A percentile compares a stretch with the other conserved stretches of the same genome.
phyloP scores from a whole-genome alignment of 2,329 filamentous ascomycete species.

The Westerdykella ornata region DNA sequence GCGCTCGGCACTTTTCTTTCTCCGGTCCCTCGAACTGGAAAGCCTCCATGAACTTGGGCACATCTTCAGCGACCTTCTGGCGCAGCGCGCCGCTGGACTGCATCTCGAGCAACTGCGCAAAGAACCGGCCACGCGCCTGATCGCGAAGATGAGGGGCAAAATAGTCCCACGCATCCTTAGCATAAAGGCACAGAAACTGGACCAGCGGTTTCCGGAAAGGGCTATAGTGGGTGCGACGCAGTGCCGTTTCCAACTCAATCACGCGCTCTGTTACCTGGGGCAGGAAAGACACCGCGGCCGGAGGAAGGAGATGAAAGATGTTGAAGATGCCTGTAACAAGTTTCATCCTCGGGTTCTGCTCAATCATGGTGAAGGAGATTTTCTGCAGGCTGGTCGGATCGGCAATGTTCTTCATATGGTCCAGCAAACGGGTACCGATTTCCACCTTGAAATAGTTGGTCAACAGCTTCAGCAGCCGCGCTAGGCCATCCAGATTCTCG shows the following conservation, averaged over 20 bases:
- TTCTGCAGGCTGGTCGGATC: slow-evolving; percentile 75
- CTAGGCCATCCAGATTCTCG: slow-evolving; percentile 83
- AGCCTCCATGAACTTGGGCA: slow-evolving; percentile 63
- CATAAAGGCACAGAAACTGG: slow-evolving; percentile 88
- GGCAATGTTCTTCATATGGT: slow-evolving; percentile 87
- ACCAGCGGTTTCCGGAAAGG: slow-evolving; percentile 87
- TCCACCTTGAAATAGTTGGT: slow-evolving; percentile 99
- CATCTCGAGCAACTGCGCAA: slow-evolving; percentile 78
- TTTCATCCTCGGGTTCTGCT: slow-evolving; percentile 88
- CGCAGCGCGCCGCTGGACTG: slow-evolving; percentile 67
- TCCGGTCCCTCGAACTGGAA: slow-evolving; percentile 57
- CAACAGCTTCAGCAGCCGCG: slow-evolving; percentile 78
- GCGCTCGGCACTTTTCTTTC: slow-evolving; percentile 65
- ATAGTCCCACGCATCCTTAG: slow-evolving; percentile 76
- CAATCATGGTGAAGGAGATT: slow-evolving; percentile 89
- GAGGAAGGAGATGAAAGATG: slow-evolving; percentile 91
- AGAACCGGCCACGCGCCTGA: slow-evolving; percentile 79
- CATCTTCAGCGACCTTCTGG: slow-evolving; percentile 64
- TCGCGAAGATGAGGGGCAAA: slow-evolving; percentile 76
- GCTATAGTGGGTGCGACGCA: slow-evolving; percentile 81
- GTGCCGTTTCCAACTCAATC: slow-evolving; percentile 76
- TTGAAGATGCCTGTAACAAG: slow-evolving; percentile 92
- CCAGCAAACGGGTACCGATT: slow-evolving; percentile 85
- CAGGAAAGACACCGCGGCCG: slow-evolving; percentile 85
- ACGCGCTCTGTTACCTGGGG: slow-evolving; percentile 83